Percentiles rank a stretch among this genome's conserved stretches.
Conservation (phyloP, 2,329 filamentous ascomycete genomes). For the Pseudocercospora fijiensis region DNA sequence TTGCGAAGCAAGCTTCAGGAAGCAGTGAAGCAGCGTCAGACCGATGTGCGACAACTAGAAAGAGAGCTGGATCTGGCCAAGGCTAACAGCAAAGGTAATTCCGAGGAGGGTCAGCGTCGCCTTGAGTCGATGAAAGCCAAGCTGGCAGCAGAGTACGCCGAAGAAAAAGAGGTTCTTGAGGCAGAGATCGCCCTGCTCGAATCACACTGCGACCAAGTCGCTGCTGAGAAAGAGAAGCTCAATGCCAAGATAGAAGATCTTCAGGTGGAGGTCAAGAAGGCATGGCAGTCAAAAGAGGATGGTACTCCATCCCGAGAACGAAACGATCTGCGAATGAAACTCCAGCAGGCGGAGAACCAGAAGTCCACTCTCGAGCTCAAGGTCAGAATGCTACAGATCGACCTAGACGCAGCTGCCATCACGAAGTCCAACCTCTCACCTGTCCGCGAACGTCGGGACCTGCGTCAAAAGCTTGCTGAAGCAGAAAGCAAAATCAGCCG, state of each 20-base stretch:
- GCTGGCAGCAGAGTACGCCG: constrained; percentile 41
- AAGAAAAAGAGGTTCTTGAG: constrained; percentile 52
- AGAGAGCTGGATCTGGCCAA: constrained; percentile 43
- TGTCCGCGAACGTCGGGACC: constrained; percentile 37
- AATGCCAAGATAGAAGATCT: constrained; percentile 56
- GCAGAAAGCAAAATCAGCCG: constrained; percentile 38
- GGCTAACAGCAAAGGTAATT: constrained; percentile 26
- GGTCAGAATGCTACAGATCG: constrained; percentile 39
- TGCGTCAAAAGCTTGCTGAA: constrained; percentile 37
- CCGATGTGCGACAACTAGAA: constrained; percentile 44
- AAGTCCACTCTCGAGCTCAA: constrained; percentile 36
- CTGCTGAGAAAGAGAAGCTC: constrained; percentile 55
- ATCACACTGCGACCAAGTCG: constrained; percentile 44
- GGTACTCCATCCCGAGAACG: constrained; percentile 40
- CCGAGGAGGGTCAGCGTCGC: constrained; percentile 29
- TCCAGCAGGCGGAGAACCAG: constrained; percentile 36
- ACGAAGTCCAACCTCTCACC: constrained; percentile 34
- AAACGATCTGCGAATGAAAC: constrained; percentile 36
- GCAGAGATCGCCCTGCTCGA: constrained; percentile 55
- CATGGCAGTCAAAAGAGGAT: constrained; percentile 41
- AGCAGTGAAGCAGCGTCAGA: constrained; percentile 33
- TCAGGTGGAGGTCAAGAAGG: constrained; percentile 37
- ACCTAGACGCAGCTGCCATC: constrained; percentile 36
- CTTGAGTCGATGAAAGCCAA: constrained; percentile 56
- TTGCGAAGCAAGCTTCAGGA: constrained; percentile 42